Evolutionary conservation across 2,329 filamentous ascomycete species (phyloP), one percentile per base, ranked within the genome.

Genomic region (Parafenestella ontariensis): DNA sequence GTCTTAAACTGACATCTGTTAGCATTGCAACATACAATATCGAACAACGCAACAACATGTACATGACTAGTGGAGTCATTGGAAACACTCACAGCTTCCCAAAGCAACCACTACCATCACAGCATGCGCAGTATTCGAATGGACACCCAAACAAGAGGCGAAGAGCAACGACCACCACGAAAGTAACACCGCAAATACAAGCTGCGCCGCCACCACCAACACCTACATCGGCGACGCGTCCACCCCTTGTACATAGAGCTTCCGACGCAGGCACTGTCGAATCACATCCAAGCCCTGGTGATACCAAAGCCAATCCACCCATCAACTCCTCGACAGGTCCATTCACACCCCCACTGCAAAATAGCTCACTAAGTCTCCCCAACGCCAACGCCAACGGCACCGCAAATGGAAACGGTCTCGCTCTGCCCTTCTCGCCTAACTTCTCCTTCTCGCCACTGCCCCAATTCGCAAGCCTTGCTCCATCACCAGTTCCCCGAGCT

Each of bases 391-490:
- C 53, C n/a, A 54, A 57, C 40, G 60, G 62, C 24, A 63, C 66
- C 26, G 57, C 70, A n/a, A n/a, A 66, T 37, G 59, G 54, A 15
- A 54, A 57, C 40, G 60, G 62, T 24, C 64, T 67, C 26, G 57
- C 70, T 39, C 69, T 77, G 39, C 71, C 73, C 3, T 77, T 79
- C 52, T 78, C 77, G 8, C 77, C 78, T 8, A 76, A 74, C 49
- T 79, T 79, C 55, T 68, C 69, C 8, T 71, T 74, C 56, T 71
- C 71, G 24, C 64, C 65, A 34, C 59, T 74, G n/a, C 70, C 70
- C 17, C 70, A 71, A 40, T 66, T 74, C 50, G 64, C 72, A 46
- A 70, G 66, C 47, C 55, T 75, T n/a, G 66, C 66, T 24, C 66
- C 66, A 29, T 71, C 70, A 29, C 71, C 71, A 29, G 66, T 66